A percentile compares a stretch with the other conserved stretches of the same genome.
Conservation (phyloP, 2,329 filamentous ascomycete genomes). For the Pleomassaria siparia region DNA sequence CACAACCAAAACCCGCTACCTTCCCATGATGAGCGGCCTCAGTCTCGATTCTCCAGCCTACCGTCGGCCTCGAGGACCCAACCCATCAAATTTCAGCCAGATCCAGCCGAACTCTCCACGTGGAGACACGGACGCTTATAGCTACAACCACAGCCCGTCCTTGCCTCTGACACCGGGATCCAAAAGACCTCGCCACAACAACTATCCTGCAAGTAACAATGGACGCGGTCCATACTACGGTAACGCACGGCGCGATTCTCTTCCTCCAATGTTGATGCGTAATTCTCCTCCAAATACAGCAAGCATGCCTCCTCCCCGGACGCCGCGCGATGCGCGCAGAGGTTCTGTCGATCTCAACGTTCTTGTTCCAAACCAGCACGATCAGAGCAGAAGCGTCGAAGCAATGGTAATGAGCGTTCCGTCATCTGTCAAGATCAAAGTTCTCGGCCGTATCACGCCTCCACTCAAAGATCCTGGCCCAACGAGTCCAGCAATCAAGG, state of each 20-base stretch:
- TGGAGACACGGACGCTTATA: slow-evolving; percentile 29
- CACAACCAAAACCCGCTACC: slow-evolving; percentile 36
- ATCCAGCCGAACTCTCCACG: slow-evolving; percentile 27
- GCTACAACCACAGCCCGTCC: slow-evolving; percentile 2
- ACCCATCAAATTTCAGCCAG: slow-evolving; percentile 30
- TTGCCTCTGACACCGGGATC: slow-evolving; percentile 34
- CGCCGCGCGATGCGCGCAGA: slow-evolving; percentile 32
- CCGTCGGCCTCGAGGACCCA: slow-evolving; percentile 18
- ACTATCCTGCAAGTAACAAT: slow-evolving; percentile 49
- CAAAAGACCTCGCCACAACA: slow-evolving; percentile 39
- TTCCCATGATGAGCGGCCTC: slow-evolving; percentile 45
- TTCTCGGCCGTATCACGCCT: slow-evolving; percentile 74
- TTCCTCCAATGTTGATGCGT: slow-evolving; percentile 32
- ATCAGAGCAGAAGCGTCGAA: slow-evolving; percentile 58
- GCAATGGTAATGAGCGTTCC: slow-evolving; percentile 76
- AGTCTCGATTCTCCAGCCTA: slow-evolving; percentile 40
- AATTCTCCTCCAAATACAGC: slow-evolving; percentile 36
- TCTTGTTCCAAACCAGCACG: slow-evolving; percentile 24
- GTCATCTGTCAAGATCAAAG: slow-evolving; percentile 72
- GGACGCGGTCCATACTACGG: slow-evolving; percentile 51
- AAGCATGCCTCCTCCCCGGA: slow-evolving; percentile 34
- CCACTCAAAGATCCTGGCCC: slow-evolving; percentile 51
- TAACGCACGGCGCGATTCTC: slow-evolving; percentile 33
- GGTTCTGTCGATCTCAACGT: slow-evolving; percentile 23
- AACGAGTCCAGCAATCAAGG: slow-evolving; percentile 38